These are phyloP conservation scores for Bipolaris zeicola DNA, from an alignment of 2,329 filamentous ascomycete genomes.

Conservation along the genomic window DNA sequence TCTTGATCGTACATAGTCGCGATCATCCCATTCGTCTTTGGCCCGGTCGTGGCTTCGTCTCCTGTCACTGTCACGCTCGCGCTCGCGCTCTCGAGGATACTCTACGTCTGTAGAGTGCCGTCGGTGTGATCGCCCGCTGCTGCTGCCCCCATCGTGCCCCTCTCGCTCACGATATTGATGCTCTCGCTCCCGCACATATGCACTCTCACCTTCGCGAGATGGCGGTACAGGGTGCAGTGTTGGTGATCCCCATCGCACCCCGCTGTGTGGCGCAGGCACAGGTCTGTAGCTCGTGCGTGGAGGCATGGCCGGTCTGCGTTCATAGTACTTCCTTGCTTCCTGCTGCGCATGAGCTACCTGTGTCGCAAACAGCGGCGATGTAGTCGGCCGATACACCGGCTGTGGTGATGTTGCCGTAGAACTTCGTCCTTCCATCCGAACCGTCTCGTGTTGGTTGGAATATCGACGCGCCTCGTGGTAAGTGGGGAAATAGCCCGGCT, in stretches of 20 bases:
- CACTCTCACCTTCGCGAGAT: conserved; percentile 29
- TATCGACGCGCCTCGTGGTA: conserved; percentile 39
- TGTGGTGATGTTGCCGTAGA: conserved; percentile 27
- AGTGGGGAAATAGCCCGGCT: conserved; percentile 47
- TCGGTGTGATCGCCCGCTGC: conserved; percentile 22
- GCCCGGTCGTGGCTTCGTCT: conserved; percentile 39
- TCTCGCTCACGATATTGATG: conserved; percentile 20
- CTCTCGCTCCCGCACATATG: conserved; percentile 26
- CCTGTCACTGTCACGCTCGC: conserved; percentile 23
- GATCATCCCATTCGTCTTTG: conserved; percentile 34
- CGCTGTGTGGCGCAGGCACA: conserved; percentile 17
- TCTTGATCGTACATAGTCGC: conserved; percentile 5
- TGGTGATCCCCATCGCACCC: conserved; percentile 32
- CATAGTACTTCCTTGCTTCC: conserved; percentile 36
- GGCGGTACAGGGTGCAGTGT: conserved; percentile 22
- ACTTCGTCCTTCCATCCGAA: conserved; percentile 22
- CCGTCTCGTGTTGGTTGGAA: conserved; percentile 30
- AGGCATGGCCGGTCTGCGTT: conserved; percentile 35
- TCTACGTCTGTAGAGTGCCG: conserved; percentile 34
- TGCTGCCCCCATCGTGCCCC: conserved; percentile 16
- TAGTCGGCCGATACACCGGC: conserved; percentile 52
- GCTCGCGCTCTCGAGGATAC: conserved; percentile 32
- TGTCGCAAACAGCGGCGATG: conserved; percentile 55
- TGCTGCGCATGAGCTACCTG: conserved; percentile 50
- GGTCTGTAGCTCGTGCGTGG: conserved; percentile 34